A percentile compares a stretch with the other conserved stretches of the same genome.
These are phyloP conservation scores for Amanita muscaria DNA, from an alignment of 768 basidiomycete genomes.

Conservation along the genomic window DNA sequence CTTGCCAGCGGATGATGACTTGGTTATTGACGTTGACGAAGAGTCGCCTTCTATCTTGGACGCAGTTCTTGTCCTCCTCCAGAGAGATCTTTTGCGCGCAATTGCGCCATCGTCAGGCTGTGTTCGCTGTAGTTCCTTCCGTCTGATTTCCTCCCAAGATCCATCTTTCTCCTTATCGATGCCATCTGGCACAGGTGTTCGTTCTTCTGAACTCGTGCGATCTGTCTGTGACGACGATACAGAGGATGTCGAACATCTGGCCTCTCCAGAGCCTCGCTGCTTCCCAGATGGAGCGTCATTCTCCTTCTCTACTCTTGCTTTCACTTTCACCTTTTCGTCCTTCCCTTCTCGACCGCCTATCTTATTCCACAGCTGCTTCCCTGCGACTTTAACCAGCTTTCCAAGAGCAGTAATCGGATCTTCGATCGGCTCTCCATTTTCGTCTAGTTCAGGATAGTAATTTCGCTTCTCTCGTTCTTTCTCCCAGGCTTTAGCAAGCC, in stretches of 20 bases:
- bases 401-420: constrained; percentile 43
- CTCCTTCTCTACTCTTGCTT: constrained; percentile 8
- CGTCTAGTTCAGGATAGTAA: constrained; percentile 8
- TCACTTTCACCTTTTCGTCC: constrained; percentile 11
- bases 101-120: neutral
- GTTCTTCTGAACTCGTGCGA: neutral
- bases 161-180: neutral
- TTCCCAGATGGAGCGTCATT: constrained; percentile 6
- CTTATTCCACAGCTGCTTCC: constrained; percentile 43
- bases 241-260: too few species aligned
- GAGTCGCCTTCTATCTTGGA: neutral
- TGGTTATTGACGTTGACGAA: neutral
- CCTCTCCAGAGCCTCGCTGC: constrained; percentile 9
- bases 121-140: neutral
- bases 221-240: too few species aligned
- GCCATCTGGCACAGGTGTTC: neutral
- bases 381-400: constrained; percentile 41
- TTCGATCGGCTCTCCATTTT: constrained; percentile 20
- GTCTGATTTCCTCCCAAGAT: constrained; percentile 6
- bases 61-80: neutral
- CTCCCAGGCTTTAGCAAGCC: constrained; percentile 13
- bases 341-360: constrained; percentile 28
- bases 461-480: constrained; percentile 15
- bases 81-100: constrained; percentile 1
- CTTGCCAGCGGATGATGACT: constrained; percentile 2